Evolutionary conservation across 306 rosid species (phyloP).

Genomic region (Prunus padus): DNA sequence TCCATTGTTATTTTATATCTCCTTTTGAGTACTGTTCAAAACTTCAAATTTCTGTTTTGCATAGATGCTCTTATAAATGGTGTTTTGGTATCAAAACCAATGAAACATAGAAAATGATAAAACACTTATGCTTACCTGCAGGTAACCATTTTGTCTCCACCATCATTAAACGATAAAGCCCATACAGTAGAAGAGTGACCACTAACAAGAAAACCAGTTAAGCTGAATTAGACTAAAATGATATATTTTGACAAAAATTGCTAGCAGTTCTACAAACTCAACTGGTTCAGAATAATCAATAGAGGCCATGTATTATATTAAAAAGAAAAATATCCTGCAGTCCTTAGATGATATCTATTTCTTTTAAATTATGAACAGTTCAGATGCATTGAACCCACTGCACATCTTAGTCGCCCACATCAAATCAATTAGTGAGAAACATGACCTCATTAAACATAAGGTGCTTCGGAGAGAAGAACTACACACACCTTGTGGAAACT

Average conservation of each 20-base stretch:
- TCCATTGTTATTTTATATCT: conserved; percentile 4
- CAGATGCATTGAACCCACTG: neutral
- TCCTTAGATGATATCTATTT: neutral
- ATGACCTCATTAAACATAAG: neutral
- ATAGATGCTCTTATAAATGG: neutral
- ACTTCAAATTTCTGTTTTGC: neutral
- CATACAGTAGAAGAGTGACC: conserved; percentile 94
- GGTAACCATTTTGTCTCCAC: conserved; percentile 88
- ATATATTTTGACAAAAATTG: neutral
- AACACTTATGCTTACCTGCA: conserved; percentile 60
- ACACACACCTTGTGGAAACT: neutral
- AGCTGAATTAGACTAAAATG: conserved; percentile 8
- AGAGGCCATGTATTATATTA: neutral
- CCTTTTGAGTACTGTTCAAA: neutral
- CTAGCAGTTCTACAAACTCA: conserved; percentile 14
- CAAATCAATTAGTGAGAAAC: neutral
- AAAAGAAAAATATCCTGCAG: neutral
- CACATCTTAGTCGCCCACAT: neutral
- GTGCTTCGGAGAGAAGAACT: neutral
- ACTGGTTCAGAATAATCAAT: neutral
- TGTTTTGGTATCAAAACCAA: neutral
- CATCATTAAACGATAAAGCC: conserved; percentile 77
- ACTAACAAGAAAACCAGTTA: conserved; percentile 44
- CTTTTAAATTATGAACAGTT: neutral
- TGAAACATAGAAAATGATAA: conserved; percentile 10